Percentiles rank a stretch among this genome's conserved stretches.
Conservation (phyloP, 1,284 basidiomycete species). For the Pseudozyma pruni region DNA sequence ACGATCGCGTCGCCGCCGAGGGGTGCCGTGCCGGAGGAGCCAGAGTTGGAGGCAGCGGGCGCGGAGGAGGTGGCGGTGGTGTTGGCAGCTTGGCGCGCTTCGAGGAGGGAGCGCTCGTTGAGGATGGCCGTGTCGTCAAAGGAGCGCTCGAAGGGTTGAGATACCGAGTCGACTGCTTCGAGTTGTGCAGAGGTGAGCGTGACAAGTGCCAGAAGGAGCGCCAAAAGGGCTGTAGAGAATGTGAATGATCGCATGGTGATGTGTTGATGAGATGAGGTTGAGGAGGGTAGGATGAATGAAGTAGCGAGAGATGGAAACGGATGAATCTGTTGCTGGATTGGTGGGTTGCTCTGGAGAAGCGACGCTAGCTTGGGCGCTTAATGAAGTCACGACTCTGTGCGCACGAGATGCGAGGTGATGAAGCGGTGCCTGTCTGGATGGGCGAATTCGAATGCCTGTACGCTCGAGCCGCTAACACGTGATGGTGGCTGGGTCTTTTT, state of each 20-base stretch:
- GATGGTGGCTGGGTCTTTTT: too few relatives aligned
- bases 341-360: too few relatives aligned
- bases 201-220: conserved; percentile 5
- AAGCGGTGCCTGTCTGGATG: too few relatives aligned
- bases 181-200: conserved; percentile 14
- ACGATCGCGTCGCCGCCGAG: conserved; percentile 49
- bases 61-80: conserved; percentile 21
- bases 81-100: conserved; percentile 32
- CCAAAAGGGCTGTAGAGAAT: conserved; percentile 2
- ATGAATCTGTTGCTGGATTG: too few relatives aligned
- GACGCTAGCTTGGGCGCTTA: too few relatives aligned
- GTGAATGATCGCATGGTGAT: conserved; percentile 16
- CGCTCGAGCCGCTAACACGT: background rate
- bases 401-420: too few relatives aligned
- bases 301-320: too few relatives aligned
- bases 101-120: conserved; percentile 17
- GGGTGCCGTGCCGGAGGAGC: conserved; percentile 32
- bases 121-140: conserved; percentile 16
- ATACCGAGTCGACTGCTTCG: conserved; percentile 11
- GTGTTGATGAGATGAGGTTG: background rate
- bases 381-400: too few relatives aligned
- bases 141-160: conserved; percentile 27
- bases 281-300: background rate
- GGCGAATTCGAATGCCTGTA: too few relatives aligned
- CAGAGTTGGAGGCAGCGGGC: conserved; percentile 14